Conservation (phyloP, 1,284 basidiomycete species). For the Cryptococcus sp. region DNA sequence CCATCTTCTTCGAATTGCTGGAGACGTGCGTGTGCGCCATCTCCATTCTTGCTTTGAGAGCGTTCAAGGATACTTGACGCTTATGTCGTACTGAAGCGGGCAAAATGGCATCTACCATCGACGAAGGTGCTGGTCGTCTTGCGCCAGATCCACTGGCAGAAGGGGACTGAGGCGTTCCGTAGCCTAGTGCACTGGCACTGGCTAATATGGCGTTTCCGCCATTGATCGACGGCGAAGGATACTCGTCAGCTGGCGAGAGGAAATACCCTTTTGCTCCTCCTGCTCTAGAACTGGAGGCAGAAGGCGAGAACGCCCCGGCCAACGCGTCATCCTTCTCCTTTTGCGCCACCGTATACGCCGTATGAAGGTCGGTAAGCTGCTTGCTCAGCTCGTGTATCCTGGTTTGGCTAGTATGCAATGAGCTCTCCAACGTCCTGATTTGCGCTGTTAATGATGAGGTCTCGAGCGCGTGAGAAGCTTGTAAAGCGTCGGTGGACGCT, state of each 20-base stretch:
- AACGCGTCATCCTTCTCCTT: conserved; percentile 21
- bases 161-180: background rate
- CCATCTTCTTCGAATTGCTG: conserved; percentile 9
- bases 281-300: background rate
- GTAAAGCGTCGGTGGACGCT: conserved; percentile 47
- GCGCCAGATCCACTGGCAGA: background rate
- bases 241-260: conserved; percentile 19
- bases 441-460: conserved; percentile 73
- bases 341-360: conserved; percentile 18
- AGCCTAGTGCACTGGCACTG: conserved; percentile 1
- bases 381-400: conserved; percentile 69
- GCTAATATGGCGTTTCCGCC: background rate
- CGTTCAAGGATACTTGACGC: conserved; percentile 77
- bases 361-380: conserved; percentile 54
- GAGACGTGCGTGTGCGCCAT: conserved; percentile 46
- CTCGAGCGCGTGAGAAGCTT: conserved; percentile 70
- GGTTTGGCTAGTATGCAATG: conserved; percentile 70
- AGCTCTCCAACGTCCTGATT: conserved; percentile 70
- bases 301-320: conserved; percentile 8
- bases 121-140: background rate
- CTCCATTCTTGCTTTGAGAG: conserved; percentile 85
- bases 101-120: conserved; percentile 62
- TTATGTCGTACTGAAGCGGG: conserved; percentile 77
- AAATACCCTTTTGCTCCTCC: conserved; percentile 16
- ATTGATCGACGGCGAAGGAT: conserved; percentile 11